Evolutionary conservation across 768 basidiomycete species (phyloP), one percentile per base, ranked within the genome.

Genomic region (Infundibulicybe gibba): DNA sequence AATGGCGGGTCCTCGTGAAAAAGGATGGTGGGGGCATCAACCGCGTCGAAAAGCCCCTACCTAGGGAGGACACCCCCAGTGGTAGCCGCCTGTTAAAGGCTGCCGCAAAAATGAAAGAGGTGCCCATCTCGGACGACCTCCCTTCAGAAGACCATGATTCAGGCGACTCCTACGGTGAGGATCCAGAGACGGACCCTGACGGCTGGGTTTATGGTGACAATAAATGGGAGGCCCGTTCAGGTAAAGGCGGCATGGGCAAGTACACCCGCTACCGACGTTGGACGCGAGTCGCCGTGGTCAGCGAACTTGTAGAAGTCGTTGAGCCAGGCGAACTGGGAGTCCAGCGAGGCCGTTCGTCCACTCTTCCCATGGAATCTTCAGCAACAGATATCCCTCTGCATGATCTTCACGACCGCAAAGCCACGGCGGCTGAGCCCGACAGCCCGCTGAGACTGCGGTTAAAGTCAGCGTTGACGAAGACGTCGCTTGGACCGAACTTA

Each of bases 191-290:
- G 1, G 94, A 97, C 60, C 60, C 73, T 3, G 91, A 94, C 50
- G 94, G 94, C 3, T 97, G 94, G 94, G 77, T 93, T 5, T 97
- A 93, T 57, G 87, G 84, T 2, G 94, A 94, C 55, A 97, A 97
- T 63, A 95, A 97, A 62, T 97, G 94, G 94, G 93, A 97, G 59
- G 76, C 70, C 15, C 72, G 77, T 39, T 83, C 81, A 45, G 70
- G 71, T 46, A 87, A 84, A 54, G 90, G 90, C 41, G 90, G 91
- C 5, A 79, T 94, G 68, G 88, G 93, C 62, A 94, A 94, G 84
- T 94, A 89, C 62, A 95, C 93, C 0, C 80, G 93, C 12, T 84
- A 83, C 58, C 68, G 93, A 44, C 74, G 90, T 41, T 95, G 93
- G 93, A 87, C 87, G 0, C 83, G 93, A 41, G 73, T 93, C 31